Conservation (phyloP, 177 flowering plant species). For the Tripterygium wilfordii region DNA sequence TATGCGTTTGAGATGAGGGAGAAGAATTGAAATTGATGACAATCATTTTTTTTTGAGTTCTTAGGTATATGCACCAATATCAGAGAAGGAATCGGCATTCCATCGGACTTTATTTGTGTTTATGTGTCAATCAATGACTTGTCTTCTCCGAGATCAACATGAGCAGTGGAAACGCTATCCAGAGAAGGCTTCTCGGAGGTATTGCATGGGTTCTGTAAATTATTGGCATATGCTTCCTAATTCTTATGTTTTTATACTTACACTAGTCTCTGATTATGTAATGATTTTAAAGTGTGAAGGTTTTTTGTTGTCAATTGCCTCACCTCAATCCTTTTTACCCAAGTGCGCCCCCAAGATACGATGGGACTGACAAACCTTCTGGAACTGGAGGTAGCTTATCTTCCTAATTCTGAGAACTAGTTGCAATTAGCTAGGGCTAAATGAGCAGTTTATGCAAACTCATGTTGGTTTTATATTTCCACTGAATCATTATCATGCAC, state of each 20-base stretch:
- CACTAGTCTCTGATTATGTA: constrained; percentile 9
- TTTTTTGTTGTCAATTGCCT: constrained; percentile 77
- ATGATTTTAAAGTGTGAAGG: constrained; percentile 75
- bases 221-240: too few species aligned
- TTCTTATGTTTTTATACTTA: not conserved
- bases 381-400: constrained; percentile 49
- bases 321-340: constrained; percentile 68
- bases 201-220: too few species aligned
- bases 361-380: constrained; percentile 55
- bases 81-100: constrained; percentile 57
- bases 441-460: too few species aligned
- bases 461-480: too few species aligned
- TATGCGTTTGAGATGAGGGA: not conserved
- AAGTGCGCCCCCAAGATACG: constrained; percentile 50
- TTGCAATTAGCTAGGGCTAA: too few species aligned
- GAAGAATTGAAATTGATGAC: too few species aligned
- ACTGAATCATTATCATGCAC: too few species aligned
- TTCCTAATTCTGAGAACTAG: not conserved
- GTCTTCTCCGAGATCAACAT: constrained; percentile 77
- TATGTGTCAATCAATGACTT: constrained; percentile 76
- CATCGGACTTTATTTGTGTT: constrained; percentile 83
- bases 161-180: constrained; percentile 68
- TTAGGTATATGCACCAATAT: constrained; percentile 77
- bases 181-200: constrained; percentile 67
- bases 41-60: constrained; percentile 2